Percentiles rank a stretch among this genome's conserved stretches.
These are phyloP conservation scores for Zymoseptoria passerinii DNA, from an alignment of 2,329 filamentous ascomycete species.

Conservation along the genomic window DNA sequence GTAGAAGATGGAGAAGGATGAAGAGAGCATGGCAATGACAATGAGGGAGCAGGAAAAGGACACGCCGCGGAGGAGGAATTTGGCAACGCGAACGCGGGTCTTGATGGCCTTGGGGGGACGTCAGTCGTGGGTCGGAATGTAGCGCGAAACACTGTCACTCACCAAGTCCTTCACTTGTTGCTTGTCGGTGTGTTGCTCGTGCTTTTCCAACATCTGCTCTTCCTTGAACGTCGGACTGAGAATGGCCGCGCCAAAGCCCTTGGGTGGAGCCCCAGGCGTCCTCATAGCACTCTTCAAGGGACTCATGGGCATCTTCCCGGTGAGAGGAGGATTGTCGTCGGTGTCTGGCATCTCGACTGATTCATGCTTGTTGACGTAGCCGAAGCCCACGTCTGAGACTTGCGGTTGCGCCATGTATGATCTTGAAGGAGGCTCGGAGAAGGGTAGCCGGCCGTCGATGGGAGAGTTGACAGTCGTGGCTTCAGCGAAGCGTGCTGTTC, in stretches of 20 bases:
- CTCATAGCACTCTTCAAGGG: constrained; percentile 87
- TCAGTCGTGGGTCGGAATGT: constrained; percentile 26
- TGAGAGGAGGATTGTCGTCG: constrained; percentile 37
- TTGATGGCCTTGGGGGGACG: constrained; percentile 68
- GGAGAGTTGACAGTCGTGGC: constrained; percentile 73
- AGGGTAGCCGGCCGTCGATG: constrained; percentile 53
- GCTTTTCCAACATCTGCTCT: constrained; percentile 77
- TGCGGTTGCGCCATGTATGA: constrained; percentile 55
- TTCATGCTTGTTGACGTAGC: constrained; percentile 62
- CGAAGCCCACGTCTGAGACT: constrained; percentile 83
- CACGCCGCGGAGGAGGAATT: constrained; percentile 87
- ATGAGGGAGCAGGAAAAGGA: constrained; percentile 97
- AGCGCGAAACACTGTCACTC: constrained; percentile 36
- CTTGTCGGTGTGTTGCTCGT: constrained; percentile 72
- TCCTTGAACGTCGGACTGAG: constrained; percentile 87
- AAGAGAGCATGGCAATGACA: constrained; percentile 78
- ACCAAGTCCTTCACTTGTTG: constrained; percentile 83
- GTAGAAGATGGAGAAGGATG: constrained; percentile 90
- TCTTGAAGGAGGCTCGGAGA: constrained; percentile 50
- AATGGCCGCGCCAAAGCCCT: constrained; percentile 57
- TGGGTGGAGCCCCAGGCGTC: constrained; percentile 71
- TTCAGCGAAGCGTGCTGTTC: constrained; percentile 72
- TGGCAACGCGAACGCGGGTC: constrained; percentile 81
- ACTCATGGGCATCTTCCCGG: constrained; percentile 56
- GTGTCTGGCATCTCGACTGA: constrained; percentile 50